These are phyloP conservation scores for Colletotrichum sp. DNA, from an alignment of 2,329 filamentous ascomycete species.

Conservation along the genomic window DNA sequence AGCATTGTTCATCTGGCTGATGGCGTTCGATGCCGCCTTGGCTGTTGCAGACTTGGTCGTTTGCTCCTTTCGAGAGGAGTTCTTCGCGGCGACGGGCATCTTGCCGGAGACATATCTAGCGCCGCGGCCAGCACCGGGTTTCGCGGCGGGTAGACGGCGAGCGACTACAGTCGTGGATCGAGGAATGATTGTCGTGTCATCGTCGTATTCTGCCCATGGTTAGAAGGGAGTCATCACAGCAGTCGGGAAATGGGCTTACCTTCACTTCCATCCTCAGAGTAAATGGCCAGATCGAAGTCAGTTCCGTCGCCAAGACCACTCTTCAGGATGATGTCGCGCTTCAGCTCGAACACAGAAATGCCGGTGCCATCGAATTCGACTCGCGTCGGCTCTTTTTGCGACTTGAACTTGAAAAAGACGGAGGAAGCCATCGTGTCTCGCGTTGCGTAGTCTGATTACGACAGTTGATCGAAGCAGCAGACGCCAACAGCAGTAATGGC, in stretches of 20 bases:
- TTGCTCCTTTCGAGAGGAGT: constrained; percentile 71
- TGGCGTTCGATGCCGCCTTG: constrained; percentile 62
- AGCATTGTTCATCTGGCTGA: constrained; percentile 73
- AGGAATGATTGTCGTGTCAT: constrained; percentile 97
- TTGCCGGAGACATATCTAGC: constrained; percentile 96
- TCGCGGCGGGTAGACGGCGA: constrained; percentile 80
- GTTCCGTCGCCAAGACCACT: constrained; percentile 93
- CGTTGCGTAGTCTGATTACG: not conserved
- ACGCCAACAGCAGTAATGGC: not conserved
- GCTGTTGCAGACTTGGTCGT: constrained; percentile 60
- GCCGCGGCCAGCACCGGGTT: constrained; percentile 86
- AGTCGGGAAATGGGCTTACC: constrained; percentile 59
- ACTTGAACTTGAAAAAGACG: constrained; percentile 99
- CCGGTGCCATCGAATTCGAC: constrained; percentile 97
- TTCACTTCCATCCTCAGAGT: constrained; percentile 89
- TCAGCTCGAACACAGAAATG: constrained; percentile 98
- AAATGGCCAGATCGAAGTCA: constrained; percentile 95
- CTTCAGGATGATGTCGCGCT: constrained; percentile 96
- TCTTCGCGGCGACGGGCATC: constrained; percentile 89
- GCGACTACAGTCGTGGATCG: constrained; percentile 94
- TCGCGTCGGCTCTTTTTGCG: constrained; percentile 91
- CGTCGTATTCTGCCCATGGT: constrained; percentile 80
- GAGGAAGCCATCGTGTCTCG: constrained; percentile 81
- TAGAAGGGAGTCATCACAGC: not conserved
- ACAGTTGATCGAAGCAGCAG: constrained; percentile 5